A percentile compares a stretch with the other conserved stretches of the same genome.
phyloP scores from a whole-genome alignment of 495 filamentous ascomycete species.

The Xylaria nigripes region DNA sequence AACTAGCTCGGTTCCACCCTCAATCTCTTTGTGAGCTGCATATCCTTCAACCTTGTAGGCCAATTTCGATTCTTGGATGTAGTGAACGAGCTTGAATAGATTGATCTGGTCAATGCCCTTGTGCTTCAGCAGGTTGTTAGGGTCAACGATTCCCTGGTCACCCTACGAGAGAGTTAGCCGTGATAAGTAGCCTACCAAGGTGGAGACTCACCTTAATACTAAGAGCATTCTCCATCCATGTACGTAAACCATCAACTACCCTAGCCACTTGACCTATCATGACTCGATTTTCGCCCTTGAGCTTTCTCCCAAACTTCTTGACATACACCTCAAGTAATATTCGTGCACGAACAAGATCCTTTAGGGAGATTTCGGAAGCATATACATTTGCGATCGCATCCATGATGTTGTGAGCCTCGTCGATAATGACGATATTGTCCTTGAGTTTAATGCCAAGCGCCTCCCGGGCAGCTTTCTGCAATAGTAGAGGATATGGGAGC shows the following conservation, averaged over 20 bases:
- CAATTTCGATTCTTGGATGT: slow-evolving; percentile 86
- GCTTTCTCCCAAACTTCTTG: slow-evolving; percentile 74
- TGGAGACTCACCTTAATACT: slow-evolving; percentile 27
- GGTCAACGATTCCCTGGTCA: slow-evolving; percentile 50
- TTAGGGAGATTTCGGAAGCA: slow-evolving; percentile 65
- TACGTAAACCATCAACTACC: slow-evolving; percentile 65
- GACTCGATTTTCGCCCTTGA: slow-evolving; percentile 87
- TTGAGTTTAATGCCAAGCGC: slow-evolving; percentile 79
- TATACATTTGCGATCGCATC: slow-evolving; percentile 85
- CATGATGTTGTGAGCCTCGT: slow-evolving; percentile 97
- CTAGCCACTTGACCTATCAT: slow-evolving; percentile 83
- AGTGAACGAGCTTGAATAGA: slow-evolving; percentile 74
- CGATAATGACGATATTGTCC: slow-evolving; percentile 83
- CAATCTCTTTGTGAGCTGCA: slow-evolving; percentile 48
- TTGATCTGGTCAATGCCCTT: slow-evolving; percentile 96
- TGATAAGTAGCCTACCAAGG: neutral
- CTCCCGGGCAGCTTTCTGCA: slow-evolving; percentile 84
- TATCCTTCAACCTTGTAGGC: slow-evolving; percentile 94
- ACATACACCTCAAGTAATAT: slow-evolving; percentile 73
- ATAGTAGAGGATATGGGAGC: slow-evolving; percentile 80
- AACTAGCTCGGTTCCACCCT: slow-evolving; percentile 20
- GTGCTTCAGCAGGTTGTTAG: slow-evolving; percentile 62
- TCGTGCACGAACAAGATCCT: slow-evolving; percentile 62
- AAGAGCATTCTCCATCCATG: slow-evolving; percentile 50
- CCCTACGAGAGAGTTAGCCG: slow-evolving; percentile 19